Conservation (phyloP, 768 basidiomycete species). For the Boletus rubroflammeus region DNA sequence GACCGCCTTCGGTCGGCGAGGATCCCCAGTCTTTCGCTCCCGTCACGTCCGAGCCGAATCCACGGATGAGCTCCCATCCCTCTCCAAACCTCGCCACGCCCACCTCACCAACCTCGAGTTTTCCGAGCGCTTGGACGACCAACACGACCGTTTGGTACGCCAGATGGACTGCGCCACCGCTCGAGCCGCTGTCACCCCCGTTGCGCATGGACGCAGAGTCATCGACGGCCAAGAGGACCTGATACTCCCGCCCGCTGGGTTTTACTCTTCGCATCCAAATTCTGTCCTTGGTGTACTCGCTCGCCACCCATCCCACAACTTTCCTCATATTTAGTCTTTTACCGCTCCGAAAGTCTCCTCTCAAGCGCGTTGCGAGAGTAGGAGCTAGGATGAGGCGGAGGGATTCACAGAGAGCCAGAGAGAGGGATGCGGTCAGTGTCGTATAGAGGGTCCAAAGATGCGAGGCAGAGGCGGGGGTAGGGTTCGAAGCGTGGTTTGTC, state of each 20-base stretch:
- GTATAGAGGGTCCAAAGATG: constrained; percentile 92
- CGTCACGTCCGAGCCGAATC: constrained; percentile 80
- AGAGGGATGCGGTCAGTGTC: constrained; percentile 84
- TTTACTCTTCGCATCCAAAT: constrained; percentile 96
- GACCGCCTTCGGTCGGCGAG: constrained; percentile 26
- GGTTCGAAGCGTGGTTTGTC: constrained; percentile 17
- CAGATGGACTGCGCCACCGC: constrained; percentile 58
- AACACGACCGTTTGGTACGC: constrained; percentile 92
- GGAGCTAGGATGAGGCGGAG: constrained; percentile 95
- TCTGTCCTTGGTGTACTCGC: constrained; percentile 98
- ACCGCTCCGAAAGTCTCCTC: constrained; percentile 96
- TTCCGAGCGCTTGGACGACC: constrained; percentile 84
- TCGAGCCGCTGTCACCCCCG: constrained; percentile 1
- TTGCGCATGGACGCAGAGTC: constrained; percentile 90
- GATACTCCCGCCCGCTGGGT: constrained; percentile 93
- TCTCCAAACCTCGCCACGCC: constrained; percentile 90
- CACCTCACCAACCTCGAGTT: constrained; percentile 94
- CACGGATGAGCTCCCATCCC: constrained; percentile 81
- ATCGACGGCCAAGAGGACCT: constrained; percentile 90
- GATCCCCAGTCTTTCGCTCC: constrained; percentile 53
- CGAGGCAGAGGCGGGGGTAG: constrained; percentile 40
- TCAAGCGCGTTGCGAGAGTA: constrained; percentile 87
- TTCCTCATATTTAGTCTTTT: constrained; percentile 99
- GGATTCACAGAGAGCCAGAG: constrained; percentile 92
- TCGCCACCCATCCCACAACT: constrained; percentile 96